These are phyloP conservation scores for Plasmodium gallinaceum DNA, from an alignment of 169 alveolate genomes.

Conservation along the genomic window DNA sequence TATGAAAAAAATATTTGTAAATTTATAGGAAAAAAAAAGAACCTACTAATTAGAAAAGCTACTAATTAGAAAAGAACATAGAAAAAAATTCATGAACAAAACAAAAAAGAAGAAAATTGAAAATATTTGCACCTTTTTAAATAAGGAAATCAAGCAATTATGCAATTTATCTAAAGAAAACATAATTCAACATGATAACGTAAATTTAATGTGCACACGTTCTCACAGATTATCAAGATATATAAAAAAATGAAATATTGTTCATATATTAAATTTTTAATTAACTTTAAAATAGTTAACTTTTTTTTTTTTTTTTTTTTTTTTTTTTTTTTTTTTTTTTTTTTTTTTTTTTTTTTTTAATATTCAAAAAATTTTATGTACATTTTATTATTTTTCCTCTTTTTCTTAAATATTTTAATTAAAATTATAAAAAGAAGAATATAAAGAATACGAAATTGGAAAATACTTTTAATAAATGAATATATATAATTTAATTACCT, in stretches of 20 bases:
- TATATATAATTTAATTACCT: conserved; percentile 9
- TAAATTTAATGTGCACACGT: conserved; percentile 47
- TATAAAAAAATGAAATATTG: conserved; percentile 6
- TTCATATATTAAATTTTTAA: not conserved
- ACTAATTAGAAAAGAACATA: not conserved
- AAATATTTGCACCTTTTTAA: conserved; percentile 23
- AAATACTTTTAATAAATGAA: conserved; percentile 20
- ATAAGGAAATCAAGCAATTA: conserved; percentile 30
- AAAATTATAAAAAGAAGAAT: conserved; percentile 20
- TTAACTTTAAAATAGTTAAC: not conserved
- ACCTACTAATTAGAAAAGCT: too few species aligned
- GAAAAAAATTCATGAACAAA: conserved; percentile 2
- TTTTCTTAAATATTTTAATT: conserved; percentile 6
- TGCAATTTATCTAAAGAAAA: conserved; percentile 54
- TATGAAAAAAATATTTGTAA: conserved; percentile 10
- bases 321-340: not conserved
- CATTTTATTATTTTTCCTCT: conserved; percentile 3
- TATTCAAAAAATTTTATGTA: conserved; percentile 23
- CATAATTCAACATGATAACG: conserved; percentile 36
- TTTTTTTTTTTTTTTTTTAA: too few species aligned
- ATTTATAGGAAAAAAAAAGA: not conserved
- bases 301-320: conserved; percentile 4
- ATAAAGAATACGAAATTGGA: conserved; percentile 17
- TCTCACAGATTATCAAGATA: conserved; percentile 44
- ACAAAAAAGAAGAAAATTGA: conserved; percentile 4